phyloP scores from a whole-genome alignment of 1,284 basidiomycete species.

The Spongispora temasekensis region DNA sequence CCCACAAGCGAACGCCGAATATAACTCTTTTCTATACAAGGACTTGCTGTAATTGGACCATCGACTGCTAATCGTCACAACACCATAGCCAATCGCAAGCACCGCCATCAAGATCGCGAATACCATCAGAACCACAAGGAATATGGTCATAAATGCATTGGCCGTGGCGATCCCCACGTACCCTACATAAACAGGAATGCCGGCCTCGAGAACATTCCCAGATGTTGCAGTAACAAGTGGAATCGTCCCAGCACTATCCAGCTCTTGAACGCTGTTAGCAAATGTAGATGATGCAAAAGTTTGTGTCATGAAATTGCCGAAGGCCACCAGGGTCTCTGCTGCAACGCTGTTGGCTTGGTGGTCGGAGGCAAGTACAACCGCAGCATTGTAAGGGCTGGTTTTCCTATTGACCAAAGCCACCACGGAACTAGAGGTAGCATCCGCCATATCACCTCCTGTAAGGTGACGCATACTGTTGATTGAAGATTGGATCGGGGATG shows the following conservation, averaged over 20 bases:
- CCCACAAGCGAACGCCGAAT: conserved; percentile 50
- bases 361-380: conserved; percentile 3
- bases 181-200: conserved; percentile 81
- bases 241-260: conserved; percentile 43
- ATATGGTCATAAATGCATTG: conserved; percentile 84
- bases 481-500: conserved; percentile 67
- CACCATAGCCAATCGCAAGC: conserved; percentile 53
- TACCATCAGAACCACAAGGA: conserved; percentile 69
- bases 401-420: conserved; percentile 78
- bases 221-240: conserved; percentile 68
- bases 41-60: conserved; percentile 22
- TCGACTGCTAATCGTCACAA: conserved; percentile 40
- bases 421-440: conserved; percentile 54
- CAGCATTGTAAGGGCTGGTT: conserved; percentile 74
- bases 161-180: conserved; percentile 72
- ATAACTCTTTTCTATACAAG: conserved; percentile 40
- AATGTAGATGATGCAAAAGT: conserved; percentile 3
- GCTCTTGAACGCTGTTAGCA: conserved; percentile 11
- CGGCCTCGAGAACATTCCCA: conserved; percentile 69
- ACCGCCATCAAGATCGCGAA: conserved; percentile 54
- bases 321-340: conserved; percentile 8
- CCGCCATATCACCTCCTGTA: conserved; percentile 77
- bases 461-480: conserved; percentile 81
- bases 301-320: conserved; percentile 12
- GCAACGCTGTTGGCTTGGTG: conserved; percentile 2